Evolutionary conservation across 768 basidiomycete species (phyloP), one percentile per base, ranked within the genome.

Genomic region (Amanita thiersii): DNA sequence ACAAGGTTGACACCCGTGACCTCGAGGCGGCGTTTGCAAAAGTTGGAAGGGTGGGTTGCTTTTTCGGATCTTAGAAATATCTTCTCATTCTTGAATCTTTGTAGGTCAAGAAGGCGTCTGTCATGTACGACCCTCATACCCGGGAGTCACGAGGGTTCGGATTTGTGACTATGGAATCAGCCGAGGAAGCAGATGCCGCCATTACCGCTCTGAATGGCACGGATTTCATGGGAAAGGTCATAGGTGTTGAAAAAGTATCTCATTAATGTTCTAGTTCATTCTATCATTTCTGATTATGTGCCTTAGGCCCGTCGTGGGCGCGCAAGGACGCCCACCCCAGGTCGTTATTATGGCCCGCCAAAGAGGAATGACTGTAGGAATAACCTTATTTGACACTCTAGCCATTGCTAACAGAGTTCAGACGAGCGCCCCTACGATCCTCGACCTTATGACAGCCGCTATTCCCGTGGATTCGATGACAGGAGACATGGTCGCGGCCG

Each of bases 271-370:
- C 25, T 35, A 20, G 6, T 14, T 17, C 33, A 3, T 5, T 20
- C 5, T 39, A 5, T 19, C 14, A 34, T 40, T 24, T 37, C 14
- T 39, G 51, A 18, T 5, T 43, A 11, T 45, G 15, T 30, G n/a
- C n/a, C n/a, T 42, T 18, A 89, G 88, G 90, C 90, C 49, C 85
- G 89, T 38, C 83, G 89, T 50, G 90, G 85, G 43, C 82, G 90
- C 47, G 90, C 89, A 12, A 73, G 90, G 49, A 87, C 90, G 9
- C 86, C 94, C 2, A 99, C 94, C 4, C 94, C 94, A 2, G 94
- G 94, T 19, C 68, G 85, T 40, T 99, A 99, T 73, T 89, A 87
- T 48, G 93, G 91, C 0, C 89, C 91, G 35, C 88, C 91, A 32
- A 91, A 93, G 65, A 74, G 86, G 28, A 64, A 68, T 45, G 81